Percentiles rank a stretch among this genome's conserved stretches.
These are phyloP conservation scores for Centrapalus pauciflorus DNA, from an alignment of 129 eudicot species.

Conservation along the genomic window DNA sequence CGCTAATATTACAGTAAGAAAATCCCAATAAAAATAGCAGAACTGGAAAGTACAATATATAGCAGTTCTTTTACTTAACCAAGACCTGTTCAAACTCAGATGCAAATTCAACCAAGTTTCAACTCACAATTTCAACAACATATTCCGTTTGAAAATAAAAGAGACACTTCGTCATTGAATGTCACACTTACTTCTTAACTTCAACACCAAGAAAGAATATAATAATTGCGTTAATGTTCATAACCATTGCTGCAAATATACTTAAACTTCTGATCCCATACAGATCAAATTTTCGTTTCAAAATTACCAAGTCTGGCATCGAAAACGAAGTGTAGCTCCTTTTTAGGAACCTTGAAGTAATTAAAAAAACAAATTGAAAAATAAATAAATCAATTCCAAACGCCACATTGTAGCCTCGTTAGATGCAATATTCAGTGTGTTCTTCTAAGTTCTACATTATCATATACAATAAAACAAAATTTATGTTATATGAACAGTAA, in stretches of 20 bases:
- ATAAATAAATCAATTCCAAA: slow-evolving; percentile 8
- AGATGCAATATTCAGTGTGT: slow-evolving; percentile 18
- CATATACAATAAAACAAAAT: neutral
- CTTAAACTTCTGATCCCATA: neutral
- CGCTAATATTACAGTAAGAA: neutral
- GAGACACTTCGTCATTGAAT: neutral
- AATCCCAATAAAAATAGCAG: neutral
- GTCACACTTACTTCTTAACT: slow-evolving; percentile 1
- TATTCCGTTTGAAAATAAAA: neutral
- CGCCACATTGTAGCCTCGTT: slow-evolving; percentile 16
- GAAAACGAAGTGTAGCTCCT: slow-evolving; percentile 17
- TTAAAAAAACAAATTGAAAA: neutral
- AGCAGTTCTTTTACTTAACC: slow-evolving; percentile 10
- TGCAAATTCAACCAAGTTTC: slow-evolving; percentile 9
- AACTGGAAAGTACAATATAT: neutral
- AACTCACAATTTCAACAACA: neutral
- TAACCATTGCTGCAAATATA: neutral
- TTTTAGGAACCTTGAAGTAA: neutral
- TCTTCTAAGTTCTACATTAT: neutral
- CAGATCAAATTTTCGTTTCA: slow-evolving; percentile 8
- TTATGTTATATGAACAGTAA: neutral
- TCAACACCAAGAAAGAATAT: neutral
- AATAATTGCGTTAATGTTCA: neutral
- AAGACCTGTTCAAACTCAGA: slow-evolving; percentile 20
- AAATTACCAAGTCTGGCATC: slow-evolving; percentile 6